These are phyloP conservation scores for Nicotiana undulata DNA, from an alignment of 257 asterid species.

Conservation along the genomic window DNA sequence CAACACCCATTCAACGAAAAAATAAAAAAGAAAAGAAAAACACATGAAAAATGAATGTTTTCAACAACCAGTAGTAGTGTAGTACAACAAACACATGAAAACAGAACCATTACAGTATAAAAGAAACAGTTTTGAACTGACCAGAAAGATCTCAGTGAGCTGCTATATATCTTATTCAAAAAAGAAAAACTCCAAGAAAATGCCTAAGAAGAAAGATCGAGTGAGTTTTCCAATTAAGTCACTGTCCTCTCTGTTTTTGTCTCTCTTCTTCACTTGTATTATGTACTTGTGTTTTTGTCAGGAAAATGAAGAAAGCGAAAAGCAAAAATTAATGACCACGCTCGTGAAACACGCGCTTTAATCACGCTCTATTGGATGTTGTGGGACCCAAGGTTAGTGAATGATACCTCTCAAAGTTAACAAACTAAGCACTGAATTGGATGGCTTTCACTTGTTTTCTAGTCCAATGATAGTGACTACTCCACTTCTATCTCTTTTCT, in stretches of 20 bases:
- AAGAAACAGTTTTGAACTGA: neutral
- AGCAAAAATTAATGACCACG: neutral
- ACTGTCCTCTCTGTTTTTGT: neutral
- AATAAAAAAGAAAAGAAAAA: neutral
- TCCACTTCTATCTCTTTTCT: neutral
- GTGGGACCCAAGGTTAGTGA: neutral
- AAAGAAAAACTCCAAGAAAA: neutral
- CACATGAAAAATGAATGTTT: neutral
- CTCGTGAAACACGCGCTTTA: neutral
- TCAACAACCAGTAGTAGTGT: neutral
- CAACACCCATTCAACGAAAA: neutral
- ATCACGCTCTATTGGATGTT: constrained; percentile 8
- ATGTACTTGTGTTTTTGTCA: neutral
- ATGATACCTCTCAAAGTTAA: neutral
- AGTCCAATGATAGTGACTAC: neutral
- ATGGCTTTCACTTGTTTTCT: neutral
- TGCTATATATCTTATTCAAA: neutral
- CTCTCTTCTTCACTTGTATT: neutral
- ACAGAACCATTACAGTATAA: neutral
- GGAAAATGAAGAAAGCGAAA: neutral
- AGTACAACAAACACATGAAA: neutral
- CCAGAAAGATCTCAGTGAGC: neutral
- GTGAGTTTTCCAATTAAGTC: constrained; percentile 6
- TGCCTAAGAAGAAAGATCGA: neutral
- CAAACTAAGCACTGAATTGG: neutral